A percentile compares a stretch with the other conserved stretches of the same genome.
These are phyloP conservation scores for Colletotrichum phormii DNA, from an alignment of 2,329 filamentous ascomycete genomes.

Conservation along the genomic window DNA sequence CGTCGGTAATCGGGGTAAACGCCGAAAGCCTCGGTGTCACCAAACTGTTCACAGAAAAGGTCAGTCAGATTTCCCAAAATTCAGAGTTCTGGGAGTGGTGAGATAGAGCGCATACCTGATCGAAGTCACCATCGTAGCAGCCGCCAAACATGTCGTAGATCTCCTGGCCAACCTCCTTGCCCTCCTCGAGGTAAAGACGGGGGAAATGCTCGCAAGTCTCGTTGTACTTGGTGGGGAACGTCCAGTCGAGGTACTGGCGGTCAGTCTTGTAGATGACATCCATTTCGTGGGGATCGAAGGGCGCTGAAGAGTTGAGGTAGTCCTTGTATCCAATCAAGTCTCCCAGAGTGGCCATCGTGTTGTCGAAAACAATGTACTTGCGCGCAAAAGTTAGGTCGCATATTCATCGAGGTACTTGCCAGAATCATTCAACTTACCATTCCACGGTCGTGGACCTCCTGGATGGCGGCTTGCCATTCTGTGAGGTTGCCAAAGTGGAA, in stretches of 20 bases:
- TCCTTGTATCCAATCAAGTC: slow-evolving; percentile 73
- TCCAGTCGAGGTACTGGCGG: slow-evolving; percentile 69
- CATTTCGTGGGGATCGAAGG: slow-evolving; percentile 67
- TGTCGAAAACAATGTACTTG: slow-evolving; percentile 76
- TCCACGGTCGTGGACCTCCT: slow-evolving; percentile 68
- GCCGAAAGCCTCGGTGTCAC: slow-evolving; percentile 73
- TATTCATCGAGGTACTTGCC: neutral
- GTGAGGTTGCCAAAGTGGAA: slow-evolving; percentile 70
- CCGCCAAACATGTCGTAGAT: slow-evolving; percentile 61
- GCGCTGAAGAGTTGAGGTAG: slow-evolving; percentile 67
- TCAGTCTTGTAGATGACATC: slow-evolving; percentile 66
- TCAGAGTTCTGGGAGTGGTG: too few species aligned
- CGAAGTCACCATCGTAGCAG: slow-evolving; percentile 73
- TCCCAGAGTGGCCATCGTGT: slow-evolving; percentile 73
- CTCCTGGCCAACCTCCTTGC: slow-evolving; percentile 59
- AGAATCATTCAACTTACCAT: slow-evolving; percentile 61
- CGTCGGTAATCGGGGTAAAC: slow-evolving; percentile 72
- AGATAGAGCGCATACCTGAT: slow-evolving; percentile 49
- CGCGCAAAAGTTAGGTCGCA: slow-evolving; percentile 71
- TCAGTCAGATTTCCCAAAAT: neutral
- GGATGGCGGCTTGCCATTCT: slow-evolving; percentile 66
- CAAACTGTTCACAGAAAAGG: slow-evolving; percentile 52
- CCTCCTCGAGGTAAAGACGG: slow-evolving; percentile 70
- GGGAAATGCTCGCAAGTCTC: slow-evolving; percentile 65
- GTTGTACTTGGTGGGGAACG: slow-evolving; percentile 63